Conservation (phyloP, 768 basidiomycete species). For the Termitomyces eurrhizus region DNA sequence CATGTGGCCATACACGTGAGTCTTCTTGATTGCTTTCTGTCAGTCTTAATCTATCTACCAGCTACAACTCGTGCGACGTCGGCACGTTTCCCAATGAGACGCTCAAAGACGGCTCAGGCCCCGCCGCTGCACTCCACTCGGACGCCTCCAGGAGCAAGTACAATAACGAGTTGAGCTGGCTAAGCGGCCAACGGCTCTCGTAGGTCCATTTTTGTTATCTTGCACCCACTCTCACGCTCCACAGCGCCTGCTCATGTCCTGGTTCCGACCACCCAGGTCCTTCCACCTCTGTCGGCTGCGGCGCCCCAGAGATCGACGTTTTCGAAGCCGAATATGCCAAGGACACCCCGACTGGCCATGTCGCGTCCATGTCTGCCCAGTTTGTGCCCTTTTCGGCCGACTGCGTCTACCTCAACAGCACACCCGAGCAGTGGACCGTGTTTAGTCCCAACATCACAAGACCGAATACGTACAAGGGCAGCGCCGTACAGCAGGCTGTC, state of each 20-base stretch:
- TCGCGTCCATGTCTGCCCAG: conserved; percentile 40
- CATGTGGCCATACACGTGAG: conserved; percentile 77
- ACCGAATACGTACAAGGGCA: not conserved
- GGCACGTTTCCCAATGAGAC: conserved; percentile 80
- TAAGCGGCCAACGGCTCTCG: conserved; percentile 76
- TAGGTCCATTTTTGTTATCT: conserved; percentile 26
- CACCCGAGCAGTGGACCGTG: not conserved
- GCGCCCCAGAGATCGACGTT: conserved; percentile 86
- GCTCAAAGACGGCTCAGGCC: conserved; percentile 42
- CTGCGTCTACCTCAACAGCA: not conserved
- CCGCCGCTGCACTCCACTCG: conserved; percentile 56
- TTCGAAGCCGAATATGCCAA: conserved; percentile 75
- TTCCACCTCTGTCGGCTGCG: conserved; percentile 34
- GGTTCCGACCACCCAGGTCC: conserved; percentile 80
- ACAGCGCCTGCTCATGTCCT: conserved; percentile 72
- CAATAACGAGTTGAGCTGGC: conserved; percentile 63
- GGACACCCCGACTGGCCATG: conserved; percentile 35
- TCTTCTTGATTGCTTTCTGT: not conserved
- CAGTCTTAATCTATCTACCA: conserved; percentile 15
- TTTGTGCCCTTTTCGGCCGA: not conserved
- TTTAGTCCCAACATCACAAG: not conserved
- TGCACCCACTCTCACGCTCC: not conserved
- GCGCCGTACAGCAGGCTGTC: not conserved
- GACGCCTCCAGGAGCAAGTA: conserved; percentile 44
- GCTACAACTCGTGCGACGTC: conserved; percentile 66